Evolutionary conservation across 2,329 filamentous ascomycete species (phyloP), one percentile per base, ranked within the genome.

Genomic region (Scleromitrula shiraiana): DNA sequence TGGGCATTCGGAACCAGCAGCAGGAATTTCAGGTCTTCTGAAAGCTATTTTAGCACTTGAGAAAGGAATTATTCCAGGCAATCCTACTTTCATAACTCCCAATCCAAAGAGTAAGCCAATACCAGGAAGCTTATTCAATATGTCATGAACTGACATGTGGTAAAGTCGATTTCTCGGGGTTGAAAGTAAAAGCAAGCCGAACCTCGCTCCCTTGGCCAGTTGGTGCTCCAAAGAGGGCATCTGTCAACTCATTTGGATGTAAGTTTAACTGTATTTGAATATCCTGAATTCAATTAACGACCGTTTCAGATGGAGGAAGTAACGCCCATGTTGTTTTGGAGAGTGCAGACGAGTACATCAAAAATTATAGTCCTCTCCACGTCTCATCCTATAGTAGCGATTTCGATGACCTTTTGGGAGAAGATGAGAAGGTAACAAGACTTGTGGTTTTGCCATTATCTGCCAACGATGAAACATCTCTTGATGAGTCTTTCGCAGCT

Each of bases 211-310:
- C 43, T n/a, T 57, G 53, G 54, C 54, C 53, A 30, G 12, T 15
- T 19, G 38, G 10, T 23, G 9, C 36, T 39, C 74, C 74, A 64
- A 69, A 69, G 49, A 71, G 69, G 53, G 67, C 74, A 51, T 74
- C 71, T 52, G 47, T 62, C 12, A 61, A 60, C 41, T 52, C 44
- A 5, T 62, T 61, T 41, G 59, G 59, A 17, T 56, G 54, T n/a
- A n/a, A n/a, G n/a, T n/a, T n/a, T n/a, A n/a, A n/a, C n/a, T n/a
- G n/a, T n/a, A n/a, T n/a, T n/a, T n/a, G n/a, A n/a, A n/a, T n/a
- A n/a, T n/a, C n/a, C n/a, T n/a, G n/a, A n/a, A n/a, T n/a, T n/a
- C n/a, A n/a, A n/a, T n/a, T n/a, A n/a, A n/a, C n/a, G n/a, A n/a
- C n/a, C n/a, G n/a, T n/a, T n/a, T n/a, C n/a, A n/a, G n/a, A n/a